Conservation (phyloP, 1,284 basidiomycete species). For the Pulveroboletus sp. region DNA sequence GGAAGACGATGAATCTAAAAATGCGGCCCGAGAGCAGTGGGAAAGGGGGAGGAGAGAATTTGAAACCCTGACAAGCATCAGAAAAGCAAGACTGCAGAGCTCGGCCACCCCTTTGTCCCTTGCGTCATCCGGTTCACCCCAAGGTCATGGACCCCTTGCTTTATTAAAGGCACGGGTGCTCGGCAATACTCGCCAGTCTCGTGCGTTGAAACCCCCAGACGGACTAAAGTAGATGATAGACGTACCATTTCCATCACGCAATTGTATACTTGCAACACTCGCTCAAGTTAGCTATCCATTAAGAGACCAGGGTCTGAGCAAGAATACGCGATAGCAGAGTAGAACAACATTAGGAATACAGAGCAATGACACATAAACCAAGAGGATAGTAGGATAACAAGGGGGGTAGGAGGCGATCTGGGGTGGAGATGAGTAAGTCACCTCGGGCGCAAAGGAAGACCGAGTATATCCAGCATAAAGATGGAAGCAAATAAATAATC, state of each 20-base stretch:
- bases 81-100: constrained; percentile 49
- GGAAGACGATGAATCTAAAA: constrained; percentile 55
- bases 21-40: constrained; percentile 66
- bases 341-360: constrained; percentile 44
- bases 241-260: background rate
- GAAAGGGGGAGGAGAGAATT: constrained; percentile 48
- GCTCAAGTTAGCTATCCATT: constrained; percentile 34
- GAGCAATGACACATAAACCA: constrained; percentile 40
- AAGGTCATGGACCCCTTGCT: constrained; percentile 36
- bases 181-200: constrained; percentile 50
- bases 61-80: constrained; percentile 43
- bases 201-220: constrained; percentile 26
- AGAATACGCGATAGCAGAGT: constrained; percentile 42
- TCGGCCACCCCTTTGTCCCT: constrained; percentile 37
- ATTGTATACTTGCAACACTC: constrained; percentile 21
- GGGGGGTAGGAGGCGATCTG: constrained; percentile 7
- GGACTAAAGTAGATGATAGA: constrained; percentile 13
- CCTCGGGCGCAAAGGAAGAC: constrained; percentile 14
- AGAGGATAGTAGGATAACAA: constrained; percentile 40
- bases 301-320: constrained; percentile 40
- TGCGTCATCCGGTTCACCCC: constrained; percentile 21
- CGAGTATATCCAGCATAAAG: constrained; percentile 43
- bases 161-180: constrained; percentile 58
- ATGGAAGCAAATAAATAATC: constrained; percentile 40
- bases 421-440: constrained; percentile 16